These are phyloP conservation scores for Fraxinus cuspidata DNA, from an alignment of 257 asterid species.

Conservation along the genomic window DNA sequence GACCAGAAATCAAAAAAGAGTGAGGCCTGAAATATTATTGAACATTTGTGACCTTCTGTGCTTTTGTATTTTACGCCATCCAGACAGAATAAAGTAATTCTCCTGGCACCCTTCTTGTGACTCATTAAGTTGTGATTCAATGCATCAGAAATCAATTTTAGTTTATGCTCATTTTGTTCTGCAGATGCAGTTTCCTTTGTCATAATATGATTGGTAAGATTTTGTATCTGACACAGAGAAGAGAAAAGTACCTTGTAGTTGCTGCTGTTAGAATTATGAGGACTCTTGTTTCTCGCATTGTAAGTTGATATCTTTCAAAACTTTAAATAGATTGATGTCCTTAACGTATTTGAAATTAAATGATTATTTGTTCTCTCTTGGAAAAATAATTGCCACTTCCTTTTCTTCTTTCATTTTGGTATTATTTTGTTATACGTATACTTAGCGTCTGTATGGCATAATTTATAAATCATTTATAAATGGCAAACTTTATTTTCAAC, in stretches of 20 bases:
- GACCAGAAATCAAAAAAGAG: conserved; percentile 44
- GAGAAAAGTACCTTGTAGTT: conserved; percentile 85
- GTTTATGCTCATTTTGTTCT: conserved; percentile 19
- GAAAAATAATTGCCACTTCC: neutral
- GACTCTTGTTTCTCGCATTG: conserved; percentile 85
- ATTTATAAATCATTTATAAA: too few species aligned
- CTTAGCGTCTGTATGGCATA: too few species aligned
- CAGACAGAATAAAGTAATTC: conserved; percentile 83
- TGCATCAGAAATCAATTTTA: conserved; percentile 16
- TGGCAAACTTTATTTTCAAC: too few species aligned
- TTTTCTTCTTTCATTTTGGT: neutral
- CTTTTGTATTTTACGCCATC: conserved; percentile 94
- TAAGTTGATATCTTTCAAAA: conserved; percentile 46
- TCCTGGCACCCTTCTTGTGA: conserved; percentile 17
- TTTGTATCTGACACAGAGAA: conserved; percentile 76
- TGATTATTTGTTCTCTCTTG: neutral
- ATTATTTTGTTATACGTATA: too few species aligned
- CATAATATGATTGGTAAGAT: conserved; percentile 84
- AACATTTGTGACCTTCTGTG: conserved; percentile 90
- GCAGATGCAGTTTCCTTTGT: conserved; percentile 90
- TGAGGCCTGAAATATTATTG: conserved; percentile 83
- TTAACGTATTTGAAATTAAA: neutral
- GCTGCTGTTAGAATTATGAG: conserved; percentile 92
- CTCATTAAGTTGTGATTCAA: conserved; percentile 6
- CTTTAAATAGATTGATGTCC: neutral